These are phyloP conservation scores for Claviceps pazoutovae DNA, from an alignment of 2,329 filamentous ascomycete species.

Conservation along the genomic window DNA sequence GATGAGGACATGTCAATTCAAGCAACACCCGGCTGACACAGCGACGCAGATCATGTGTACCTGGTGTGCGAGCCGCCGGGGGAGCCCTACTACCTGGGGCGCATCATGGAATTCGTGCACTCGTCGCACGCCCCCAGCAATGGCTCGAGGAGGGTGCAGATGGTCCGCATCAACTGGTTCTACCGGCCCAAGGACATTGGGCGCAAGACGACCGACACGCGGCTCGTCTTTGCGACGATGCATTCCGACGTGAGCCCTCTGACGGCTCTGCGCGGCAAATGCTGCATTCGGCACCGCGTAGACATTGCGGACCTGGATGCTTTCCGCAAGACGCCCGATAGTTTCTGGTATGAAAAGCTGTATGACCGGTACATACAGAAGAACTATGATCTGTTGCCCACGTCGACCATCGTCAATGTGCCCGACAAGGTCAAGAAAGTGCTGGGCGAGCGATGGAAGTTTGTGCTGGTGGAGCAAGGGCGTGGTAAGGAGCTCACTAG, in stretches of 20 bases:
- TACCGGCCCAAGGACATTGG: constrained; percentile 94
- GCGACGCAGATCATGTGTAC: constrained; percentile 61
- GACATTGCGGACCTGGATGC: constrained; percentile 73
- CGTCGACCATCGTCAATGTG: constrained; percentile 85
- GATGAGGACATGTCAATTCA: constrained; percentile 4
- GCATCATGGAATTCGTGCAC: constrained; percentile 97
- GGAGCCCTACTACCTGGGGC: constrained; percentile 92
- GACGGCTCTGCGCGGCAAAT: constrained; percentile 85
- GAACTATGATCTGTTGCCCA: constrained; percentile 93
- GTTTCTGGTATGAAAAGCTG: constrained; percentile 94
- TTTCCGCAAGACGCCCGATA: constrained; percentile 72
- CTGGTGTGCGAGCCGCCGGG: constrained; percentile 93
- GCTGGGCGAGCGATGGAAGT: constrained; percentile 91
- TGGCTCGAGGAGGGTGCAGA: constrained; percentile 59
- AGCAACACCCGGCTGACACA: constrained; percentile 6
- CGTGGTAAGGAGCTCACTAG: constrained; percentile 91
- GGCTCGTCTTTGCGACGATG: constrained; percentile 91
- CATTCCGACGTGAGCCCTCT: constrained; percentile 93
- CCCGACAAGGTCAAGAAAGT: constrained; percentile 91
- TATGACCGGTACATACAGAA: constrained; percentile 98
- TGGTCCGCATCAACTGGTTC: constrained; percentile 93
- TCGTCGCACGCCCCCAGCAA: constrained; percentile 59
- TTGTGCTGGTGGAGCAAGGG: constrained; percentile 84
- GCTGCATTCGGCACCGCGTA: constrained; percentile 73
- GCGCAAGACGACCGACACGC: constrained; percentile 79